These are phyloP conservation scores for Rhizoctonia solani DNA, from an alignment of 1,284 basidiomycete species.

Conservation along the genomic window DNA sequence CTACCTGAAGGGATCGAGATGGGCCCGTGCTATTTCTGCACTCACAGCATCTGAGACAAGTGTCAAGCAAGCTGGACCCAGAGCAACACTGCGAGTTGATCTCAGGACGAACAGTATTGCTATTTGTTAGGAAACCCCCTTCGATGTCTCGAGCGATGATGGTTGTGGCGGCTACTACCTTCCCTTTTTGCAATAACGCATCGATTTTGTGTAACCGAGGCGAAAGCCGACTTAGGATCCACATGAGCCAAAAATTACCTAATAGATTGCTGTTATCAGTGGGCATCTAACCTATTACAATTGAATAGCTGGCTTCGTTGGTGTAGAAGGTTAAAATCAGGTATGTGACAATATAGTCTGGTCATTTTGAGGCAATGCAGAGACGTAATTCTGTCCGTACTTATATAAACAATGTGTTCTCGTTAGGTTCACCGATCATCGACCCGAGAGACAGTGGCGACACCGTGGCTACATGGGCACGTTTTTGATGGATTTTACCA, in stretches of 20 bases:
- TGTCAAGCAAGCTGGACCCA: too few relatives aligned
- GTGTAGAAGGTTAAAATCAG: not conserved
- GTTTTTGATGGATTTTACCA: constrained; percentile 13
- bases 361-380: too few relatives aligned
- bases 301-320: not conserved
- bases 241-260: constrained; percentile 21
- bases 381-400: too few relatives aligned
- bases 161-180: not conserved
- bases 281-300: not conserved
- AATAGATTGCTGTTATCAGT: constrained; percentile 13
- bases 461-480: constrained; percentile 25
- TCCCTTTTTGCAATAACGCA: not conserved
- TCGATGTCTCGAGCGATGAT: too few relatives aligned
- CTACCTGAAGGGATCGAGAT: too few relatives aligned
- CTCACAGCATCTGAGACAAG: too few relatives aligned
- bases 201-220: not conserved
- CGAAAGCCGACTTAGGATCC: not conserved
- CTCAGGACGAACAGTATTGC: not conserved
- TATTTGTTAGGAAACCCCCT: not conserved
- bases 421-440: too few relatives aligned
- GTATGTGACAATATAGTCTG: not conserved
- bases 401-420: too few relatives aligned
- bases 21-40: too few relatives aligned
- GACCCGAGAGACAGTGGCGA: too few relatives aligned
- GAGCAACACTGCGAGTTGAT: too few relatives aligned